Evolutionary conservation across 306 rosid species (phyloP), one percentile per base, ranked within the genome.

Genomic region (Sindora glabra): DNA sequence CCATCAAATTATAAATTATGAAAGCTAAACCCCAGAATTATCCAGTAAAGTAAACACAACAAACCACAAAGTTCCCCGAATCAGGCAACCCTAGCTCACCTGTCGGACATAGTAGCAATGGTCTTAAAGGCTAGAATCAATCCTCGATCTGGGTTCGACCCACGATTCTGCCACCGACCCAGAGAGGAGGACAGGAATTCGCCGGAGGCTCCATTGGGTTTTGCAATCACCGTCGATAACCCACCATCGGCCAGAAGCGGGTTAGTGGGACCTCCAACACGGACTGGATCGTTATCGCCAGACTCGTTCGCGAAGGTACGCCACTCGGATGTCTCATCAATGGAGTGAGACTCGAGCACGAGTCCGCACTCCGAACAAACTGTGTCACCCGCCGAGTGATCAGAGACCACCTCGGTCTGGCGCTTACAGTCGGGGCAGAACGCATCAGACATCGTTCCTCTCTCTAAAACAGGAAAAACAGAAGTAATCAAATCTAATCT

Each of bases 161-260:
- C 98, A 2, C 98, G 96, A 67, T 88, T 92, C 94, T 92, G 98
- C 98, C 98, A 92, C 51, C 95, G 82, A 3, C 98, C 92, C 8
- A 92, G 80, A 5, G 98, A 92, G 9, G 95, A 83, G 0, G 98
- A 88, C 4, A 88, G 71, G 21, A 88, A 92, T 45, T 92, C 96
- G 17, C 89, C 94, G 32, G 79, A 23, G n/a, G 86, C 77, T 3
- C 95, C 96, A 55, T 88, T 88, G 45, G 95, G 94, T 68, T 83
- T 88, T 10, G 95, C 95, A 33, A 92, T 88, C 54, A 88, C 95
- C 33, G 95, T 92, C 27, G 96, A 86, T n/a, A 92, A 74, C 1
- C 96, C 98, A 3, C 96, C 94, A 51, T 83, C 96, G 22, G 86
- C 75, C 14, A 92, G 70, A 3, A 92, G 95, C 0, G 95, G 98